Evolutionary conservation across 163 green algal species (phyloP).

Genomic region (Chlamydomonas reinhardtii): DNA sequence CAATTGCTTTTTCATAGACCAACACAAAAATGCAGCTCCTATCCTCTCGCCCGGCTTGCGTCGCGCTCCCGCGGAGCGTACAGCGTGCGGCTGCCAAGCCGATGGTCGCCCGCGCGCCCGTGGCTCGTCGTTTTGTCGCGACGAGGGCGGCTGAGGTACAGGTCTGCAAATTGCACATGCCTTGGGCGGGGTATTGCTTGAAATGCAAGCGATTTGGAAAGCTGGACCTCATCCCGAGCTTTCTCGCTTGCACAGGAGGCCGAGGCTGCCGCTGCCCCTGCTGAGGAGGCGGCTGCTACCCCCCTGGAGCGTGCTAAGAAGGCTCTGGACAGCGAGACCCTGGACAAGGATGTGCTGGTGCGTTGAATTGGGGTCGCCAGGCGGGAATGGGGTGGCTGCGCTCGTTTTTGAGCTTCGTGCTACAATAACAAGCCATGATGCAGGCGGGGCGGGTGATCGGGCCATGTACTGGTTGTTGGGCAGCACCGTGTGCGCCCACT

Average conservation of each 20-base stretch:
- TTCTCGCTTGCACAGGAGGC: conserved; percentile 7
- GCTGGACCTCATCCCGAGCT: background rate
- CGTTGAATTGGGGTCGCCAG: background rate
- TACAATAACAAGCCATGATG: background rate
- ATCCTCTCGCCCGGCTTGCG: background rate
- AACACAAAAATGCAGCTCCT: conserved; percentile 23
- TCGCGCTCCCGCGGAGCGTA: background rate
- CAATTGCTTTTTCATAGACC: background rate
- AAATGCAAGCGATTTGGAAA: background rate
- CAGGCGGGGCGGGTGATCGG: background rate
- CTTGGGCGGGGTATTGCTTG: background rate
- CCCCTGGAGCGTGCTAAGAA: conserved; percentile 40
- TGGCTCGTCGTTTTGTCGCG: conserved; percentile 8
- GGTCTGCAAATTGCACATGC: background rate
- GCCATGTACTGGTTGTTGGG: background rate
- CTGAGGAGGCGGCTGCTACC: conserved; percentile 3
- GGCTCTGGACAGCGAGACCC: conserved; percentile 24
- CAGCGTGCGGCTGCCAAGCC: background rate
- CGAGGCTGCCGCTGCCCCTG: background rate
- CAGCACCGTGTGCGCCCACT: background rate
- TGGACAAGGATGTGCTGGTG: conserved; percentile 52
- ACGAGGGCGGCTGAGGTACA: conserved; percentile 45
- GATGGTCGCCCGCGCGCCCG: background rate
- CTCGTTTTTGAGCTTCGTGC: background rate
- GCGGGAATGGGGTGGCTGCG: no score